Evolutionary conservation across 2,329 filamentous ascomycete genomes (phyloP), one percentile per base, ranked within the genome.

Genomic region (Laburnicola sp.): DNA sequence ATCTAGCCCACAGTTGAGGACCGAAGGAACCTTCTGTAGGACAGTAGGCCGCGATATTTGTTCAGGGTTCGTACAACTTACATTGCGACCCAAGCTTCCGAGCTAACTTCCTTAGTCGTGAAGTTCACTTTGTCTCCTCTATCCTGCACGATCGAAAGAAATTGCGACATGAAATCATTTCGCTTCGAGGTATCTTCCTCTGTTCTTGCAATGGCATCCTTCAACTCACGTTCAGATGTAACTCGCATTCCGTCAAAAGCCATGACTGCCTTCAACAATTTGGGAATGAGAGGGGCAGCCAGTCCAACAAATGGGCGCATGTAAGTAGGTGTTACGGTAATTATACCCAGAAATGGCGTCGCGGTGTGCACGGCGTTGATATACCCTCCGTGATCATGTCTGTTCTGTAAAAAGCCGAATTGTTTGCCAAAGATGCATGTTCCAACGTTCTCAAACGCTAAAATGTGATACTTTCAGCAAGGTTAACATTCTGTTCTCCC

Each of bases 41-140:
- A 25, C 4, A 26, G 4, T 27, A 16, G 30, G 8, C 8, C 3
- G 2, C 21, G 36, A 3, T 11, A 38, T 3, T 34, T 39, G n/a
- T 40, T n/a, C 4, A 4, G 31, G 11, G 46, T 23, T 21, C 10
- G 8, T 22, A 27, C 49, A 34, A 65, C 66, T 56, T 60, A 70
- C 66, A 71, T 58, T 21, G 56, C 63, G 23, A 52, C 57, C 30
- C 57, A 65, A 5, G 60, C 49, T 45, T 70, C 67, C 31, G 63
- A 45, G 16, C 57, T 60, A n/a, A 65, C 58, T 46, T 72, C 62
- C 5, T 51, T 48, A 3, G 57, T 42, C 8, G 58, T 58, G 44
- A 71, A 72, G 39, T 73, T 64, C n/a, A 69, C 32, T 50, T 66
- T 64, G 42, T 68, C 60, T 1, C 69, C 71, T 35, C 68, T 63